phyloP scores from a whole-genome alignment of 805 yeast species.

The Candida broadrunensis region DNA sequence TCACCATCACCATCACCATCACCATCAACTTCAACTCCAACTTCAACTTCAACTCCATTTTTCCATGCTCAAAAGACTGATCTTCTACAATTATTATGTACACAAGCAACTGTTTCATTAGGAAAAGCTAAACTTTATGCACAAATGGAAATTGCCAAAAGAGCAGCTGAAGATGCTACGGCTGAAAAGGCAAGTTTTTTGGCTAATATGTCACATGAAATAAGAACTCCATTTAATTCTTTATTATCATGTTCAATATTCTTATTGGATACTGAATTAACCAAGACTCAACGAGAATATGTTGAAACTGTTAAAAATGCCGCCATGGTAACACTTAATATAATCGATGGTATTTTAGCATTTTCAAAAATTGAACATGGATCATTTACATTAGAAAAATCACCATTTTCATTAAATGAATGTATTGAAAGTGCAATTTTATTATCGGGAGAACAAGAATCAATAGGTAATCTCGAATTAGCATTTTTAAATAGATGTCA shows the following conservation, averaged over 20 bases:
- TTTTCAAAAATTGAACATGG: constrained; percentile 57
- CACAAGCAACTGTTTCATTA: constrained; percentile 52
- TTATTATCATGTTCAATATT: constrained; percentile 47
- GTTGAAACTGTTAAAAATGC: constrained; percentile 51
- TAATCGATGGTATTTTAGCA: constrained; percentile 53
- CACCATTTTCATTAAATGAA: constrained; percentile 43
- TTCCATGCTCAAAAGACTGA: constrained; percentile 36
- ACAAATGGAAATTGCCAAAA: constrained; percentile 43
- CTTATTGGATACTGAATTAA: constrained; percentile 46
- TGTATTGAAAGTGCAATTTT: constrained; percentile 48
- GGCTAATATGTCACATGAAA: constrained; percentile 57
- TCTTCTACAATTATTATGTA: constrained; percentile 40
- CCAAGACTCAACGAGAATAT: constrained; percentile 44
- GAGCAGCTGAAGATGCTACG: constrained; percentile 50
- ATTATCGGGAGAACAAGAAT: constrained; percentile 47
- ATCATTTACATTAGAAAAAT: constrained; percentile 41
- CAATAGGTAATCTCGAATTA: constrained; percentile 41
- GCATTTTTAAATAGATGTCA: constrained; percentile 43
- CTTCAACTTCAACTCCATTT: constrained; percentile 9
- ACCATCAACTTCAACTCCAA: no score
- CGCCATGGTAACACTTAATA: constrained; percentile 49
- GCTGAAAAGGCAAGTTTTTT: constrained; percentile 53
- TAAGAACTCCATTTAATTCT: constrained; percentile 55
- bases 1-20: constrained; percentile 27
- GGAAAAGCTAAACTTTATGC: constrained; percentile 45